Conservation (phyloP, 1,284 basidiomycete species). For the Athelia sp. region DNA sequence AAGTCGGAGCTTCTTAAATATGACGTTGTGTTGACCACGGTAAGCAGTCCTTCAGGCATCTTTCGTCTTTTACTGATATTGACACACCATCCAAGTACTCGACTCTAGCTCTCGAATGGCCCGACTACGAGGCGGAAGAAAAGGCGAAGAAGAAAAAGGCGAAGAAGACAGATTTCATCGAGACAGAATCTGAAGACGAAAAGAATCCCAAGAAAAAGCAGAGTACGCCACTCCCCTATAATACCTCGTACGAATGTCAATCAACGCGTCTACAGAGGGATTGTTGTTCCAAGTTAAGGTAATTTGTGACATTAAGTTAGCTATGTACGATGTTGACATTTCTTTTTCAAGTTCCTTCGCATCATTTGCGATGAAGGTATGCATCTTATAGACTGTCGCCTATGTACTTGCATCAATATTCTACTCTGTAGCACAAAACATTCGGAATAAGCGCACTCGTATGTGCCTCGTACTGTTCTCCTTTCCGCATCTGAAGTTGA, state of each 20-base stretch:
- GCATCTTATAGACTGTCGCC: too few species aligned
- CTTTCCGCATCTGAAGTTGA: conserved; percentile 1
- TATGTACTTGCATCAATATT: too few species aligned
- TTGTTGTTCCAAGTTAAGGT: conserved; percentile 45
- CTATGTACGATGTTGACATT: neutral
- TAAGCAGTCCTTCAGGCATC: conserved; percentile 32
- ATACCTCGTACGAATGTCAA: too few species aligned
- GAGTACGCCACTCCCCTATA: too few species aligned
- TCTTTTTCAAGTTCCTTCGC: conserved; percentile 39
- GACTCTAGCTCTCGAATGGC: conserved; percentile 56
- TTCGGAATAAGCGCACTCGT: conserved; percentile 48
- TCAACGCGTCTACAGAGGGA: conserved; percentile 32
- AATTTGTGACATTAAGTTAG: conserved; percentile 8
- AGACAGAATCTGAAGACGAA: conserved; percentile 31
- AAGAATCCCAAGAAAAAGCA: conserved; percentile 25
- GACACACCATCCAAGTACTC: neutral
- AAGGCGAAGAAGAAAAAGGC: conserved; percentile 34
- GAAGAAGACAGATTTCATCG: conserved; percentile 35
- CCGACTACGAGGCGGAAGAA: conserved; percentile 41
- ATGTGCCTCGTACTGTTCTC: conserved; percentile 11
- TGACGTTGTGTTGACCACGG: conserved; percentile 54
- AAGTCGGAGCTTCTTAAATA: conserved; percentile 40
- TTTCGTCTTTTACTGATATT: neutral
- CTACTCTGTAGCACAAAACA: conserved; percentile 35
- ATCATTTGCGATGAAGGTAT: conserved; percentile 43